phyloP scores from a whole-genome alignment of 805 yeast species.

The Wickerhamiella cacticola region DNA sequence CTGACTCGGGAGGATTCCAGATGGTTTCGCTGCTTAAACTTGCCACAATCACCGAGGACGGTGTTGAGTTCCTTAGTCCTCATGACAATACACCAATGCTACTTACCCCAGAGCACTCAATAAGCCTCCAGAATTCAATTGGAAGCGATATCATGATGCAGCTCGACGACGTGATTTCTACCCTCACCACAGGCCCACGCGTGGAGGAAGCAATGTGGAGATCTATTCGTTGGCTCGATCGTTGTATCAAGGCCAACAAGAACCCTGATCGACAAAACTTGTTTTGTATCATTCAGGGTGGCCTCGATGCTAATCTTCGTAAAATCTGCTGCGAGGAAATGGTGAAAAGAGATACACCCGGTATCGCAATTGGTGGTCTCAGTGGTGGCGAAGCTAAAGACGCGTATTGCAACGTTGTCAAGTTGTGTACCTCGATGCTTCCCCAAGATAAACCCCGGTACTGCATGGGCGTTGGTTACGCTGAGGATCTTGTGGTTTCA shows the following conservation, averaged over 20 bases:
- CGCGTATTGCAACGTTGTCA: conserved; percentile 32
- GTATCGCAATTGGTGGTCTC: conserved; percentile 38
- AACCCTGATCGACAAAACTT: conserved; percentile 34
- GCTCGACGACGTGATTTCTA: conserved; percentile 36
- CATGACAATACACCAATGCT: conserved; percentile 38
- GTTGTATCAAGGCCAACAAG: conserved; percentile 35
- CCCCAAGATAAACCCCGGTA: conserved; percentile 35
- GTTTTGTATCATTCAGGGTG: conserved; percentile 38
- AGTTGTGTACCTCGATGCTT: conserved; percentile 32
- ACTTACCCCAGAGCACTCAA: conserved; percentile 38
- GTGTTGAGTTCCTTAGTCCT: conserved; percentile 36
- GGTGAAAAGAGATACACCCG: conserved; percentile 36
- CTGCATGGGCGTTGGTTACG: conserved; percentile 39
- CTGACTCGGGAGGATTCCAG: conserved; percentile 38
- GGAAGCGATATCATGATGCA: conserved; percentile 40
- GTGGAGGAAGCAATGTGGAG: conserved; percentile 37
- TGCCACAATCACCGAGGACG: conserved; percentile 37
- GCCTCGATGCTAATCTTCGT: conserved; percentile 33
- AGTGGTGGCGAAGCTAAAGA: conserved; percentile 37
- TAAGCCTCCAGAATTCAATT: conserved; percentile 34
- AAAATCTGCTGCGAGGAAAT: conserved; percentile 33
- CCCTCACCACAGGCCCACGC: conserved; percentile 36
- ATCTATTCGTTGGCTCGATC: conserved; percentile 35
- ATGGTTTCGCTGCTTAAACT: conserved; percentile 36
- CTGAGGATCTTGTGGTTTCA: conserved; percentile 36